Conservation (phyloP, 2,329 filamentous ascomycete species). For the Penicillium verrucosum region DNA sequence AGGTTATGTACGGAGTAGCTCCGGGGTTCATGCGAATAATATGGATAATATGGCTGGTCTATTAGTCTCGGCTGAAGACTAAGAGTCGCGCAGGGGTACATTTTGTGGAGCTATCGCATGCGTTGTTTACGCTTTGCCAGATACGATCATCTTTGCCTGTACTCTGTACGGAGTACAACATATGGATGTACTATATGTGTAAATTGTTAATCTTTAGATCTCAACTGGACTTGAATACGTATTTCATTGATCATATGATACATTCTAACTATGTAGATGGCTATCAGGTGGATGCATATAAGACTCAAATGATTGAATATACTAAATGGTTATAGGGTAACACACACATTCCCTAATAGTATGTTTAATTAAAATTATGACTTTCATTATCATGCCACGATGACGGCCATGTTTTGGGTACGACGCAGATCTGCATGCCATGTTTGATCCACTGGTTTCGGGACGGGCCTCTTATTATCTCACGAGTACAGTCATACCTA, state of each 20-base stretch:
- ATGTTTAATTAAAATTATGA: not conserved
- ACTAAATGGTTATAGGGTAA: not conserved
- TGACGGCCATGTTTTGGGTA: slow-evolving; percentile 5
- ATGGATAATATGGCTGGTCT: not conserved
- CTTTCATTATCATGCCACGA: slow-evolving; percentile 1
- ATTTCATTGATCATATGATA: not conserved
- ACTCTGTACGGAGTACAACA: not conserved
- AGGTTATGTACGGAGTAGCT: not conserved
- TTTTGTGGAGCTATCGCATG: slow-evolving; percentile 7
- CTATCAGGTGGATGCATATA: not conserved
- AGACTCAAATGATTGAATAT: not conserved
- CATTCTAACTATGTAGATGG: not conserved
- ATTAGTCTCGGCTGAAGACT: not conserved
- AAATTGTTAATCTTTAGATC: not conserved
- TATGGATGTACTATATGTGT: not conserved
- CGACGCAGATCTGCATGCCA: slow-evolving; percentile 7
- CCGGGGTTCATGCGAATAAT: slow-evolving; percentile 6
- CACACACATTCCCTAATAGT: not conserved
- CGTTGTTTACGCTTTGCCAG: slow-evolving; percentile 1
- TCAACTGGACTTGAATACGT: not conserved
- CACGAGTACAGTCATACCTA: slow-evolving; percentile 13
- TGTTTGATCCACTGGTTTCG: slow-evolving; percentile 13
- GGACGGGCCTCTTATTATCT: slow-evolving; percentile 20
- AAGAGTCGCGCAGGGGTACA: not conserved
- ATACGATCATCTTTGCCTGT: not conserved